Base-by-base conservation (phyloP, 2,329 filamentous ascomycete species). In the Metarhizium guizhouense region DNA sequence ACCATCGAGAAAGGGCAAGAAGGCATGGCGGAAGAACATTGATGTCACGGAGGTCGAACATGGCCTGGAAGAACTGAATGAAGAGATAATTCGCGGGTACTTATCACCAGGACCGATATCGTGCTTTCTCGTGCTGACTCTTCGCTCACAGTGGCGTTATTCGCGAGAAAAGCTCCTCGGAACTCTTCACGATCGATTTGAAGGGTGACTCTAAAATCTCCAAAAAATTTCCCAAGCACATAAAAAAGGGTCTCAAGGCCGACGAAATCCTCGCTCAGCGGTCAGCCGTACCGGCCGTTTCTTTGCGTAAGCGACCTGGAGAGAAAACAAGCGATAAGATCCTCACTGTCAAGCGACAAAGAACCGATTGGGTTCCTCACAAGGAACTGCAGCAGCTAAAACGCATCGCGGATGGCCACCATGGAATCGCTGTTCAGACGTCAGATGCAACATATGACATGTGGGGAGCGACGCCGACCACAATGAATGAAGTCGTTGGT, bases 1-100 rank as follows among this genome's bases (percentile, higher is more conserved):
- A 72, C 84, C 91, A 30, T 97, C 93, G 5, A 82, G 94, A 68
- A 99, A 99, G 71, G 94, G 95, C 65, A 97, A 97, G 75, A 97
- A 95, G 76, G 93, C 94, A 36, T 99, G 94, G 94, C 83, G 94
- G 68, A 99, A 97, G 72, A 96, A 99, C 74, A 90, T 99, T 71
- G 90, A 99, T 73, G 83, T 97, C 59, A 87, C 89, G 32, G 86
- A 95, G 59, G 83, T 99, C 30, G 82, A 93, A 65, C 76, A 87
- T 54, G 94, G 94, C 58, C 82, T 99, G 38, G 86, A 91, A 60
- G 81, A 88, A 66, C 76, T 95, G 62, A 90, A 94, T 65, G 87
- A 95, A 57, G 88, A 97, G 75, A 87, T 96, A 59, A 94, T 95
- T 62, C 82, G 86, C 77, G 94, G 94, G 90, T 93, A 78, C 58